Evolutionary conservation across 169 alveolate genomes (phyloP), one percentile per base, ranked within the genome.

Genomic region (Cryptosporidium canis): DNA sequence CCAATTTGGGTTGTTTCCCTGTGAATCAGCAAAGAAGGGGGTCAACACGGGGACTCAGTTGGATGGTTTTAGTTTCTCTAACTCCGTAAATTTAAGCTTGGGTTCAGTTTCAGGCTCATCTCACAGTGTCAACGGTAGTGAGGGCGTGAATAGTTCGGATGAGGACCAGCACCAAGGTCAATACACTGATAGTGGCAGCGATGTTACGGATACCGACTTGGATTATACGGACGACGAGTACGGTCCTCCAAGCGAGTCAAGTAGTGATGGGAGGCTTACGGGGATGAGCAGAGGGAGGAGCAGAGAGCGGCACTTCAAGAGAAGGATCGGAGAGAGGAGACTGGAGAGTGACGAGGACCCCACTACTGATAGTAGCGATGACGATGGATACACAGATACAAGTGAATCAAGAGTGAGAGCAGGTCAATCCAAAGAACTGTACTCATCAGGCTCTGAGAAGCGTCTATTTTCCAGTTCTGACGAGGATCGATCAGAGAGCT

Each of bases 231-330:
- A 66, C 8, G 6, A 11, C 27, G 61, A 24, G 14, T 37, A 66
- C 7, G 11, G 21, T 66, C 56, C 45, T 66, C 82, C 82, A 2
- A 43, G 33, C 7, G 61, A 66, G 24, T 66, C 82, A 66, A 12
- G 21, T 12, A 43, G 82, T 7, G 39, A 66, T 66, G 82, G 58
- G 2, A 66, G 82, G 27, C n/a, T 21, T 14, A 21, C 53, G n/a
- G 58, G 58, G 21, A 24, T 31, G 35, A 66, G 58, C 6, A 66
- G 82, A 66, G 82, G 82, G 2, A 66, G 82, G 39, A 66, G 82
- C 24, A 66, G 82, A 43, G 16, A 24, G 11, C 33, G 58, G 6
- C 53, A 0, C 6, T 66, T 66, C 39, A 66, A 66, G 82, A 21
- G 14, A 3, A 66, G 82, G 39, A 21, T 18, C 14, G 82, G 82